Evolutionary conservation across 164 flowering plant species (phyloP).

Genomic region (Chimonanthus salicifolius): DNA sequence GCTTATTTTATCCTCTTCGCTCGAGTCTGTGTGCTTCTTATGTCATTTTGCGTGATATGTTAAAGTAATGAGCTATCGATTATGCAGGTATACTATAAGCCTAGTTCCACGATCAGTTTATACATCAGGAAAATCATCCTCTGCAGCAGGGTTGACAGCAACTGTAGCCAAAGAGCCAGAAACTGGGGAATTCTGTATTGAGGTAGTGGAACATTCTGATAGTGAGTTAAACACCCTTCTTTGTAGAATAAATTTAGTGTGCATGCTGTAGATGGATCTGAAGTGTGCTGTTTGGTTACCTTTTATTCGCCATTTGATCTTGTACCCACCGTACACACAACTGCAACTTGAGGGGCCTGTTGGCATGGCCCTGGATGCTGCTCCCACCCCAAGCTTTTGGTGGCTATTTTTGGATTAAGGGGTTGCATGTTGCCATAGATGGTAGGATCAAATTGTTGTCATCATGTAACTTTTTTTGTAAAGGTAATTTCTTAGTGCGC

Average conservation of each 20-base stretch:
- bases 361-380: background rate
- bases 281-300: background rate
- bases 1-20: background rate
- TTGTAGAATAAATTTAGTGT: conserved; percentile 1
- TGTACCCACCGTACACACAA: background rate
- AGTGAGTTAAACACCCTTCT: background rate
- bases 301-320: background rate
- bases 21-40: background rate
- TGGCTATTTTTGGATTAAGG: background rate
- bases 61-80: background rate
- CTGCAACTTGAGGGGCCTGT: background rate
- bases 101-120: conserved; percentile 93
- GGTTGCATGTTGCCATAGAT: background rate
- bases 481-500: background rate
- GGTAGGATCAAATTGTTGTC: background rate
- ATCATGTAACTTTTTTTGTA: too few species aligned
- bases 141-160: conserved; percentile 99
- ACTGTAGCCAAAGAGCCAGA: conserved; percentile 99
- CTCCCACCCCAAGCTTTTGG: background rate
- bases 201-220: conserved; percentile 39
- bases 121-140: conserved; percentile 95
- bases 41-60: background rate
- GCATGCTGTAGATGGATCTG: background rate
- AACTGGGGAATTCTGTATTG: conserved; percentile 99
- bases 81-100: conserved; percentile 66